Evolutionary conservation across 2,329 filamentous ascomycete genomes (phyloP).

Genomic region (Trichoderma aggressivum): DNA sequence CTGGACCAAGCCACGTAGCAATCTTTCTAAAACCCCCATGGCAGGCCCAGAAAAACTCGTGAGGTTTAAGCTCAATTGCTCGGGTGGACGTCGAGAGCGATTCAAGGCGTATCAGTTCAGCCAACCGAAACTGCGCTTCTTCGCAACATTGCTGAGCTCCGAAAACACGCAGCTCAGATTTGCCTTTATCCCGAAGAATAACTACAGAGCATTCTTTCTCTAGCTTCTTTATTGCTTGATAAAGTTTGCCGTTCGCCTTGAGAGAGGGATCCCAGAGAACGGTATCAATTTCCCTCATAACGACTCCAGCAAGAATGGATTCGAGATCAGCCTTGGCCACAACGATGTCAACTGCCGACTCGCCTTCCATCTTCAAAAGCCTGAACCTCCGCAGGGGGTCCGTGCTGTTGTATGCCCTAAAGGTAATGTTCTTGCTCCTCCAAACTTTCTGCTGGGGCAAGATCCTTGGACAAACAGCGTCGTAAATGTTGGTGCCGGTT

Average conservation of each 20-base stretch:
- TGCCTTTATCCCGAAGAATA: neutral
- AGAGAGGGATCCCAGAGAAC: neutral
- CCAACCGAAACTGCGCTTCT: conserved; percentile 9
- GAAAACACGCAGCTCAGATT: conserved; percentile 3
- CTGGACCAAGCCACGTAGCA: conserved; percentile 25
- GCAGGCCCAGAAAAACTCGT: conserved; percentile 31
- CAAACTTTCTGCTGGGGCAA: conserved; percentile 13
- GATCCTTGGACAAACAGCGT: conserved; percentile 31
- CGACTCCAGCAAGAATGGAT: neutral
- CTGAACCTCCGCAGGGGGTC: neutral
- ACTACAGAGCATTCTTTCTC: neutral
- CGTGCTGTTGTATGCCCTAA: neutral
- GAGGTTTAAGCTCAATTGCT: conserved; percentile 28
- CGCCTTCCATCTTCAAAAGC: conserved; percentile 8
- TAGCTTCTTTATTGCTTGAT: neutral
- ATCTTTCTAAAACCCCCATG: conserved; percentile 33
- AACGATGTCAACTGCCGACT: neutral
- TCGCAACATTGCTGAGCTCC: neutral
- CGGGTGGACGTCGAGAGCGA: neutral
- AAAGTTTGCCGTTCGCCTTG: neutral
- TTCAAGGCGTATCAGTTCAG: neutral
- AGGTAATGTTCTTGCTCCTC: neutral
- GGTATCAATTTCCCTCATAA: neutral
- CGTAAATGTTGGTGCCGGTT: conserved; percentile 33
- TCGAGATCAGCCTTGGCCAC: neutral